Evolutionary conservation across 2,329 filamentous ascomycete species (phyloP), one percentile per base, ranked within the genome.

Genomic region (Sporothrix globosa): DNA sequence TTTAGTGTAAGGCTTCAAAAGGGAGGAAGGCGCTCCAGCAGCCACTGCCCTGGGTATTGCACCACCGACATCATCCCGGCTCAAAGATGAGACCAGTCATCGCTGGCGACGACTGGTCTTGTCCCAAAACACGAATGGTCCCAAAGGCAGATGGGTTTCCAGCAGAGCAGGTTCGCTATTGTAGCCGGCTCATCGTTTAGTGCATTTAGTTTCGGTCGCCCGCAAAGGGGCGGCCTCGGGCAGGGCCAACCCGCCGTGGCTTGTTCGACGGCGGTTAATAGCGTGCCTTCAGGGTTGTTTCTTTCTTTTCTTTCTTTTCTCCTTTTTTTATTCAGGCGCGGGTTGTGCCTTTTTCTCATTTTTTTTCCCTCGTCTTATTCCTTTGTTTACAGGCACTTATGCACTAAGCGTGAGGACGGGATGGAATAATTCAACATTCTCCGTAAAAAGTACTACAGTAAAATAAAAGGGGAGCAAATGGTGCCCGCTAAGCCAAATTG

Each of bases 401-500:
- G 63, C 63, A 54, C 65, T 30, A 67, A 67, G 30, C 50, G 50
- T 19, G 65, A 34, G 46, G 21, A 13, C 34, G 2, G 13, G 41
- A 44, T 34, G 34, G 34, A 34, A 34, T 34, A 34, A 34, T 34
- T 7, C 7, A 2, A 34, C 34, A 34, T 34, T 34, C 5, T 34
- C 34, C 7, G 34, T 9, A 27, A 21, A 34, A 41, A 44, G 67
- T 69, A 69, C 56, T 13, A 24, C 24, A 50, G 53, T 67, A 61
- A 72, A 72, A 70, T 71, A 72, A 72, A 70, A 72, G 70, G 72
- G 70, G 72, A 69, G 69, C 39, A 58, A 53, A 21, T 52, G 44
- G 24, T 10, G 13, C 17, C 11, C 44, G 53, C 71, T 72, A 72
- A 30, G 2, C 63, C 69, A 3, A 39, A 52, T 65, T 39, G 7